Conservation (phyloP, 177 flowering plant species). For the Tripterygium wilfordii region DNA sequence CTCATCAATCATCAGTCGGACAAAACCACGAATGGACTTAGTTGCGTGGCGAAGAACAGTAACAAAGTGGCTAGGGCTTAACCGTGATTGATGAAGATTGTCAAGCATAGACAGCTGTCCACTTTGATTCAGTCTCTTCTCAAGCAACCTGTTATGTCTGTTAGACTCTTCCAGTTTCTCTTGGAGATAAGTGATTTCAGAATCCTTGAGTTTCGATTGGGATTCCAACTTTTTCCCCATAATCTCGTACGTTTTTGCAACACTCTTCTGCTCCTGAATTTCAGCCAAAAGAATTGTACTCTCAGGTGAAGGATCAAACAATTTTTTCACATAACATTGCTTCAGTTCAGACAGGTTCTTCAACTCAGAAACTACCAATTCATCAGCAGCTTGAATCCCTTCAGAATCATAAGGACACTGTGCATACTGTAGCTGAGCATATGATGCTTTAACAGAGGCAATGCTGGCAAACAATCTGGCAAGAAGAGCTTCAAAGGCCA, state of each 20-base stretch:
- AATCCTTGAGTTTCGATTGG: conserved; percentile 38
- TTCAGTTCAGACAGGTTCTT: conserved; percentile 45
- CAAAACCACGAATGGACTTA: conserved; percentile 61
- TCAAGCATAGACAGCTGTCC: conserved; percentile 34
- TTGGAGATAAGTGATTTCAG: conserved; percentile 31
- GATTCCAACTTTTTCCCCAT: conserved; percentile 45
- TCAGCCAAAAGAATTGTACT: conserved; percentile 34
- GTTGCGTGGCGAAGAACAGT: conserved; percentile 39
- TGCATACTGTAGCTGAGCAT: conserved; percentile 45
- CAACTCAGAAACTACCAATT: conserved; percentile 37
- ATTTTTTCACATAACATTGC: conserved; percentile 48
- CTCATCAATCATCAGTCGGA: conserved; percentile 51
- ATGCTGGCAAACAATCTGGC: conserved; percentile 45
- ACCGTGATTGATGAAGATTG: conserved; percentile 42
- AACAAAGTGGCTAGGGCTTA: conserved; percentile 52
- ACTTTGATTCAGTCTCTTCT: conserved; percentile 39
- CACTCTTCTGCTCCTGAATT: conserved; percentile 49
- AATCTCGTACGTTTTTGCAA: conserved; percentile 33
- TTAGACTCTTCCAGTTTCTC: conserved; percentile 34
- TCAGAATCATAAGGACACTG: conserved; percentile 52
- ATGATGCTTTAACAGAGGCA: conserved; percentile 46
- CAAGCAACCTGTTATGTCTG: conserved; percentile 30
- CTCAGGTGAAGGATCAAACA: conserved; percentile 43
- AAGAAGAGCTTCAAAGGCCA: conserved; percentile 33
- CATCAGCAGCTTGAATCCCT: conserved; percentile 45